A percentile compares a stretch with the other conserved stretches of the same genome.
Evolutionary conservation across 768 basidiomycete species (phyloP).

Genomic region (Sporobolomyces pararoseus): DNA sequence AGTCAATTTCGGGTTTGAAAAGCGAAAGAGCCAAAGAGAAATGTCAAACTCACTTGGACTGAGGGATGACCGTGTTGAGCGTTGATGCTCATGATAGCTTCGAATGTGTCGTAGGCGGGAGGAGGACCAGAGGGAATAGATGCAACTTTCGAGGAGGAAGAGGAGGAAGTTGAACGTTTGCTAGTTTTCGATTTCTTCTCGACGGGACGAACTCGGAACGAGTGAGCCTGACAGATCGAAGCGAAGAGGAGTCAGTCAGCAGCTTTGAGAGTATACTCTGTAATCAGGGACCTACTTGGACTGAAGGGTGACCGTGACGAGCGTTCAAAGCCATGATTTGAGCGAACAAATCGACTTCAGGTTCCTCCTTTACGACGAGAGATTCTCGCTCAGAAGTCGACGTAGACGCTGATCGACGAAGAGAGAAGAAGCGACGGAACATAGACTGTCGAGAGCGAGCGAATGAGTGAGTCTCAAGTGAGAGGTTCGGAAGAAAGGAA

Average conservation of each 20-base stretch:
- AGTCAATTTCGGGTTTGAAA: background rate
- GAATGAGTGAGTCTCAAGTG: background rate
- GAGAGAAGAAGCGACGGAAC: background rate
- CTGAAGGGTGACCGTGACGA: constrained; percentile 22
- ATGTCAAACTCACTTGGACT: constrained; percentile 26
- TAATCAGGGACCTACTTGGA: constrained; percentile 16
- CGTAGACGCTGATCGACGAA: background rate
- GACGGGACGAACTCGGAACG: constrained; percentile 1
- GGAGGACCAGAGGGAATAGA: background rate
- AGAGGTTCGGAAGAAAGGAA: background rate
- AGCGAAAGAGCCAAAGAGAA: background rate
- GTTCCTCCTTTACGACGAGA: background rate
- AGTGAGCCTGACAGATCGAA: background rate
- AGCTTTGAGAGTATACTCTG: no score
- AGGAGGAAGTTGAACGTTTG: no score
- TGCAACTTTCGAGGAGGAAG: no score
- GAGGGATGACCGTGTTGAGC: constrained; percentile 20
- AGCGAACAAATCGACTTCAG: background rate
- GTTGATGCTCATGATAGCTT: constrained; percentile 20
- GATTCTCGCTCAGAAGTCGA: background rate
- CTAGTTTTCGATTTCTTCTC: background rate
- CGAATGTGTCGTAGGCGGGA: constrained; percentile 11
- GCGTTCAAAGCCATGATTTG: constrained; percentile 29
- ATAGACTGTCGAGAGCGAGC: background rate
- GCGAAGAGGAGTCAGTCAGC: background rate